A percentile compares a stretch with the other conserved stretches of the same genome.
These are phyloP conservation scores for Nitzschia inconspicua DNA, from an alignment of 108 stramenopile species.

Conservation along the genomic window DNA sequence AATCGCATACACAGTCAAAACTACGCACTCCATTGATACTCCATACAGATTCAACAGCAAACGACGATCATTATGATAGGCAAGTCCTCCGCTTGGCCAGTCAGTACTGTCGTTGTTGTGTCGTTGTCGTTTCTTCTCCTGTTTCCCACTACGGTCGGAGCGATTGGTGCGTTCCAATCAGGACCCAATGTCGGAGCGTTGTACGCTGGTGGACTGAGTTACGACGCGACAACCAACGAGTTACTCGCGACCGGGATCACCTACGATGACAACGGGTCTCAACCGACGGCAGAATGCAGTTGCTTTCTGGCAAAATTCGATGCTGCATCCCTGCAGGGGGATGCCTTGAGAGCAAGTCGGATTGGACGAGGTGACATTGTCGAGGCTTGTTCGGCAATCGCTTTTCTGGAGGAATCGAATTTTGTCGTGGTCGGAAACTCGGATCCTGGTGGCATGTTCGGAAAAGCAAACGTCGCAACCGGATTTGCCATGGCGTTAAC, in stretches of 20 bases:
- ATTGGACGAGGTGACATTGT: conserved; percentile 1
- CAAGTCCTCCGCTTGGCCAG: background rate
- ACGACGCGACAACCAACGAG: background rate
- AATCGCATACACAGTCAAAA: background rate
- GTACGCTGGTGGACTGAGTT: conserved; percentile 14
- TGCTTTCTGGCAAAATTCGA: conserved; percentile 5
- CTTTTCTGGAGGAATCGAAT: background rate
- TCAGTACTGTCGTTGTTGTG: background rate
- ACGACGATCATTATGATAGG: background rate
- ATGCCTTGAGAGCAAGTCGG: background rate
- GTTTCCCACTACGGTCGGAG: background rate
- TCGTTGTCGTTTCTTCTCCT: background rate
- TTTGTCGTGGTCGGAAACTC: conserved; percentile 16
- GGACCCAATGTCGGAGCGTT: conserved; percentile 3
- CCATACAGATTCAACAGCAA: background rate
- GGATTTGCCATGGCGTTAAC: background rate
- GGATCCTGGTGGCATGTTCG: conserved; percentile 6
- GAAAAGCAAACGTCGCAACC: background rate
- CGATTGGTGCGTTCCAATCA: conserved; percentile 3
- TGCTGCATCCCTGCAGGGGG: background rate
- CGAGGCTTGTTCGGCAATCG: conserved; percentile 9
- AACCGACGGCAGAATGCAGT: background rate
- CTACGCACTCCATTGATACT: background rate
- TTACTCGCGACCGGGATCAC: conserved; percentile 17
- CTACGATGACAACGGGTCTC: conserved; percentile 1